Conservation (phyloP, 75 land plant species). For the Adiantum capillusveneris region DNA sequence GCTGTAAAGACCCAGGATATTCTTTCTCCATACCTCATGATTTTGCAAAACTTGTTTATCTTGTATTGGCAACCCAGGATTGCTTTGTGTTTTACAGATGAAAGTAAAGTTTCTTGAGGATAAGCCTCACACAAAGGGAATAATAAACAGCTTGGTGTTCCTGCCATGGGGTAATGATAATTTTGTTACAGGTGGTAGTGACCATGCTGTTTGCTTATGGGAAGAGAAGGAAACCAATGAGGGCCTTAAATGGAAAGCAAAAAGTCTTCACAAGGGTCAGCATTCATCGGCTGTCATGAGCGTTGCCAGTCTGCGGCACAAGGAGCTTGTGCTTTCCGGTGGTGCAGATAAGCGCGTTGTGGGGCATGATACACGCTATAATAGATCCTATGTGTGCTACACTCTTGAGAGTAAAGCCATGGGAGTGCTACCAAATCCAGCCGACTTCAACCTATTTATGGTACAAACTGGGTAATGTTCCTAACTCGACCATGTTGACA, state of each 20-base stretch:
- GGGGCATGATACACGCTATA: conserved; percentile 20
- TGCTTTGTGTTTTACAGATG: conserved; percentile 7
- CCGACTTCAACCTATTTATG: conserved; percentile 37
- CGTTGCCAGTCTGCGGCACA: conserved; percentile 29
- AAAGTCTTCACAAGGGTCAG: conserved; percentile 19
- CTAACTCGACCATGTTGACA: no score
- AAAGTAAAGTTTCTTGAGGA: conserved; percentile 21
- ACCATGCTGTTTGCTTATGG: conserved; percentile 38
- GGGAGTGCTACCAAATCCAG: conserved; percentile 37
- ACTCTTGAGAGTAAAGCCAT: conserved; percentile 36
- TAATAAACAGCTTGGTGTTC: conserved; percentile 26
- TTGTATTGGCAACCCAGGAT: not conserved
- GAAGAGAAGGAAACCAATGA: conserved; percentile 18
- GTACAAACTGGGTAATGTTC: conserved; percentile 43
- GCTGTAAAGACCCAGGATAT: not conserved
- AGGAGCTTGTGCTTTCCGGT: conserved; percentile 25
- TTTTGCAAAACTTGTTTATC: no score
- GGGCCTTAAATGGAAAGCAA: conserved; percentile 24
- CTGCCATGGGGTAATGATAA: conserved; percentile 30
- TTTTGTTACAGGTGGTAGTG: conserved; percentile 39
- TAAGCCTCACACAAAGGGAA: conserved; percentile 36
- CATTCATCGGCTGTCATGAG: conserved; percentile 43
- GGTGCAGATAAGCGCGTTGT: conserved; percentile 37
- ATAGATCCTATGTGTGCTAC: conserved; percentile 19
- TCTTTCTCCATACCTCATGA: no score